These are phyloP conservation scores for Talaromyces liani DNA, from an alignment of 495 filamentous ascomycete species.

Conservation along the genomic window DNA sequence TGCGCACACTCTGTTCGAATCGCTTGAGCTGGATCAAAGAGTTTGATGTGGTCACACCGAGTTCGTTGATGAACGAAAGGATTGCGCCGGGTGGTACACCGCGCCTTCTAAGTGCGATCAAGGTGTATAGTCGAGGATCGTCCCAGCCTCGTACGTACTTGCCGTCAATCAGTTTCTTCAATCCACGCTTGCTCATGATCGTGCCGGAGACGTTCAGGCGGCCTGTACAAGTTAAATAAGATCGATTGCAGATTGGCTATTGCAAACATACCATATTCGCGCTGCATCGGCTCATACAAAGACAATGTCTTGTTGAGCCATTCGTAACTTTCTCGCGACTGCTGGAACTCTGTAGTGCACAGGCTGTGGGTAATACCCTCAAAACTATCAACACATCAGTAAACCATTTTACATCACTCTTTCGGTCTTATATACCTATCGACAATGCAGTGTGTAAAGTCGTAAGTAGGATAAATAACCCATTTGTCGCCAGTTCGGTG, in stretches of 20 bases:
- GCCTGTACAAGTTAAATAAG: conserved; percentile 39
- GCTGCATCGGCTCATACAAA: conserved; percentile 80
- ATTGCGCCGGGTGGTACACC: conserved; percentile 85
- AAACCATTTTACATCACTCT: conserved; percentile 8
- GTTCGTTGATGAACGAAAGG: conserved; percentile 77
- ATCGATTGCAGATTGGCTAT: conserved; percentile 2
- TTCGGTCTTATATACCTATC: neutral
- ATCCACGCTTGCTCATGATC: conserved; percentile 75
- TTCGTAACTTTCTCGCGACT: conserved; percentile 72
- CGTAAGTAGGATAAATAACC: conserved; percentile 86
- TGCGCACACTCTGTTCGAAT: conserved; percentile 73
- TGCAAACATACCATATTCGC: conserved; percentile 46
- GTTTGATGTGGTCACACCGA: conserved; percentile 74
- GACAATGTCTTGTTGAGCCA: conserved; percentile 74
- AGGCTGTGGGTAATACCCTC: conserved; percentile 84
- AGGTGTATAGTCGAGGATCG: conserved; percentile 80
- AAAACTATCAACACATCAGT: conserved; percentile 63
- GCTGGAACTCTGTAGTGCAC: conserved; percentile 81
- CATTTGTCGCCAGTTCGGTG: conserved; percentile 67
- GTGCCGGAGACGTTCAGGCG: conserved; percentile 76
- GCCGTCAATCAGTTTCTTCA: conserved; percentile 66
- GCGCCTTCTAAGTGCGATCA: conserved; percentile 75
- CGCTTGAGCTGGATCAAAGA: conserved; percentile 64
- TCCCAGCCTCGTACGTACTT: conserved; percentile 77
- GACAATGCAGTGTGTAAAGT: conserved; percentile 67